Evolutionary conservation across 2,329 filamentous ascomycete genomes (phyloP), one percentile per base, ranked within the genome.

Genomic region (Chaetomiaceae sp.): DNA sequence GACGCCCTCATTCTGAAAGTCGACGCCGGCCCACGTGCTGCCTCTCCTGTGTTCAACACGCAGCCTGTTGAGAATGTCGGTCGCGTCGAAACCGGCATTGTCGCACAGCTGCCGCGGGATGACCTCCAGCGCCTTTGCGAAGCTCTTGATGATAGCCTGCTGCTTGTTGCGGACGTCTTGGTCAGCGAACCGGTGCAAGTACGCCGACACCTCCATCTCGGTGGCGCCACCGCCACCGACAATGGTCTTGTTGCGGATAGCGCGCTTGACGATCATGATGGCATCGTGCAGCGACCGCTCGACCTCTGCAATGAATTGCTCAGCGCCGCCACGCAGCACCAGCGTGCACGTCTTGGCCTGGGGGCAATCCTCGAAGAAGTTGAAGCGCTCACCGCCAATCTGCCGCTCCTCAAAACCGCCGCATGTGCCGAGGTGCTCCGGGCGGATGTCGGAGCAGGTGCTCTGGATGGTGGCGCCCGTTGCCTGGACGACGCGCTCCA

Each of bases 221-320:
- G 80, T 85, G 16, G 94, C 92, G 69, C 94, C 94, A 64, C 94
- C 94, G 64, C 94, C 94, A 41, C 91, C 94, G 23, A 99, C 94
- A 61, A 99, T 96, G 68, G 83, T 88, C 67, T 86, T 86, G 78
- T 97, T 95, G 76, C 89, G 90, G 72, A 97, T 90, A 25, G 94
- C 90, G 57, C 95, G 90, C 83, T 97, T 97, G 68, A 99, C 94
- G 66, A 99, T 96, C 94, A 99, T 99, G 73, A 99, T 97, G 64
- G 94, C 94, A 67, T 99, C 94, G 78, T 99, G 94, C 61, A 99
- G 81, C 68, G 90, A 96, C 60, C 94, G 89, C 78, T 99, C 94
- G 1, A 96, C 94, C 72, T 99, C 94, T 54, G 94, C 94, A 65
- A 99, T 99, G 75, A 99, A 99, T 71, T 99, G 94, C 77, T 99